Evolutionary conservation across 345 rosid species (phyloP).

Genomic region (Capsella bursapastoris): DNA sequence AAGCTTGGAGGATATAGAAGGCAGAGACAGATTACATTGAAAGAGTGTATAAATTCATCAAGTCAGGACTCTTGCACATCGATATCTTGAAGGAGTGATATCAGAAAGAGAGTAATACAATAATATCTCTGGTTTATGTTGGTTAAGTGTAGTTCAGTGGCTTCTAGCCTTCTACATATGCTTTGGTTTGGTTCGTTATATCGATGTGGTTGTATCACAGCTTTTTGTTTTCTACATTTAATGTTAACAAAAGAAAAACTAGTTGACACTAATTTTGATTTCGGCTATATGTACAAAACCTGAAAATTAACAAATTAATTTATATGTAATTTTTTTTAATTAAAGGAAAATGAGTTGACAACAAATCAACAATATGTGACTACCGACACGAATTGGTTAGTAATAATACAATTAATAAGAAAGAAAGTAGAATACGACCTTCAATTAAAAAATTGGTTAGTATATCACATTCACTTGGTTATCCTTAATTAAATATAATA

Average conservation of each 20-base stretch:
- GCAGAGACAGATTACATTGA: background rate
- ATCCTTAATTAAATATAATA: slow-evolving; percentile 29
- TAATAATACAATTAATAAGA: slow-evolving; percentile 23
- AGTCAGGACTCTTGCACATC: background rate
- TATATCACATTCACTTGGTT: slow-evolving; percentile 39
- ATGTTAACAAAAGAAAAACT: background rate
- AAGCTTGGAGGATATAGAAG: background rate
- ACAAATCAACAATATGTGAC: slow-evolving; percentile 14
- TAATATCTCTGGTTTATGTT: background rate
- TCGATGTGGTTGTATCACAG: background rate
- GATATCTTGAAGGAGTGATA: background rate
- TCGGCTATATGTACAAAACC: background rate
- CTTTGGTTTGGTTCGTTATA: background rate
- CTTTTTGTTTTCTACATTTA: background rate
- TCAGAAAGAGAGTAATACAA: background rate
- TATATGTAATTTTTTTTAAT: background rate
- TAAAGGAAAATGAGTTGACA: slow-evolving; percentile 22
- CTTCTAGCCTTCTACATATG: background rate
- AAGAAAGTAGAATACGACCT: slow-evolving; percentile 36
- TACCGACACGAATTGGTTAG: slow-evolving; percentile 34
- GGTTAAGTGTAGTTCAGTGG: background rate
- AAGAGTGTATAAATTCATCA: background rate
- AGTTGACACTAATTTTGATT: background rate
- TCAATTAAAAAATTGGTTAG: slow-evolving; percentile 37
- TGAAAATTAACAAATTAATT: background rate